phyloP scores from a whole-genome alignment of 441 rosid species.

The Bocquillonia castaneifolia region DNA sequence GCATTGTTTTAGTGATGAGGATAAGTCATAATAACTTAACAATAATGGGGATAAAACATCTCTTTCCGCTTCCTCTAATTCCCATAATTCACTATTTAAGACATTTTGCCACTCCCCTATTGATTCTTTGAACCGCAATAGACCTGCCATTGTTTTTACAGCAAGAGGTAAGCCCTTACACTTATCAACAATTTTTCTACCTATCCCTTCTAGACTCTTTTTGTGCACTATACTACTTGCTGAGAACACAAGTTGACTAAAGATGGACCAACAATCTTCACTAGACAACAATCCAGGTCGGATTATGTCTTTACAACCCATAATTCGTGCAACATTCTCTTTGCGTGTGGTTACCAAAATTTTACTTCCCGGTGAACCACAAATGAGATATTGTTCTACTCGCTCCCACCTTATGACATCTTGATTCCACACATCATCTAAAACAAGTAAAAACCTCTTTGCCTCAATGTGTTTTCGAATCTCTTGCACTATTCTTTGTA shows the following conservation, averaged over 20 bases:
- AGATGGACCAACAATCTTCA: neutral
- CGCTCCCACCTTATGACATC: neutral
- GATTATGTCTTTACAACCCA: neutral
- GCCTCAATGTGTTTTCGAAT: neutral
- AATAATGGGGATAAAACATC: neutral
- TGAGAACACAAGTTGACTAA: constrained; percentile 3
- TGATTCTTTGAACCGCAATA: neutral
- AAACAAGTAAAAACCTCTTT: neutral
- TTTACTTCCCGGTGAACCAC: neutral
- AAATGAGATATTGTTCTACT: neutral
- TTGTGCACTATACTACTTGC: neutral
- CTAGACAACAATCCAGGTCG: neutral
- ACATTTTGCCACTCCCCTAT: neutral
- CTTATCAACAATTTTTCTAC: neutral
- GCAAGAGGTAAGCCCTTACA: constrained; percentile 14
- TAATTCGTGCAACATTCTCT: neutral
- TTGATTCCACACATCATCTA: neutral
- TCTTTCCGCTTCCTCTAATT: constrained; percentile 5
- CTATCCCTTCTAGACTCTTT: neutral
- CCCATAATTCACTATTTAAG: neutral
- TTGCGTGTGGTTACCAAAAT: neutral
- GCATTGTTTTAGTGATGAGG: neutral
- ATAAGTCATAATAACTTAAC: constrained; percentile 14
- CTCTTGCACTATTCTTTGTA: neutral
- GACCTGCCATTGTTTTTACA: constrained; percentile 5